Evolutionary conservation across 164 flowering plant species (phyloP), one percentile per base, ranked within the genome.

Genomic region (Amborella trichopoda): DNA sequence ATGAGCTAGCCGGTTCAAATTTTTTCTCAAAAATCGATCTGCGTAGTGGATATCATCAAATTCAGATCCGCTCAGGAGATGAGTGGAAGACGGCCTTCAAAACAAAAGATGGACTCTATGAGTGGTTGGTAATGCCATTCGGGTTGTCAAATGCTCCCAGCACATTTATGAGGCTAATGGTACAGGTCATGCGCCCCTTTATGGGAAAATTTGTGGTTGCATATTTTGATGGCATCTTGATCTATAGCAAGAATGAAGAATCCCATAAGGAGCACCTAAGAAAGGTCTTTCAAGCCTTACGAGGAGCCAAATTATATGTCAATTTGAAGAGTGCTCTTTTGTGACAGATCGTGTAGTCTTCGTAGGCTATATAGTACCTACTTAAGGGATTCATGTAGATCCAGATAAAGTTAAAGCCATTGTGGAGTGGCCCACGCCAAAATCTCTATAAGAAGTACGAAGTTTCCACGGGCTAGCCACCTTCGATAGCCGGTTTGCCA

Each of bases 41-140:
- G 5, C 11, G 12, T 5, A 50, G 30, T 22, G 46, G 38, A 2
- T 51, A 40, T 8, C 55, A 51, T 21, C 46, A 51, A n/a, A 51
- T 51, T 9, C 2, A 14, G 4, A 41, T 41, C 20, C 13, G 6
- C 19, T 13, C 11, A 2, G 39, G 27, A 2, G 46, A 51, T 28
- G 55, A 51, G 18, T 51, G 55, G 26, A 19, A 51, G 3, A 40
- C 37, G 13, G 13, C 55, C 17, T 40, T 51, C 42, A 51, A 51
- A 9, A 51, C 37, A 6, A 26, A 39, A 14, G 53, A 51, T 2
- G 46, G 38, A 3, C 46, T 41, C 14, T 51, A 40, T 41, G 38
- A 40, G 25, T 40, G 46, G 37, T 22, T 40, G 2, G 55, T 51
- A 19, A 39, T 50, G 45, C 45, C 44, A 16, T 51, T 41, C 17